These are phyloP conservation scores for Eremochloa ophiuroides DNA, from an alignment of 176 grass and related monocot genomes.

Conservation along the genomic window DNA sequence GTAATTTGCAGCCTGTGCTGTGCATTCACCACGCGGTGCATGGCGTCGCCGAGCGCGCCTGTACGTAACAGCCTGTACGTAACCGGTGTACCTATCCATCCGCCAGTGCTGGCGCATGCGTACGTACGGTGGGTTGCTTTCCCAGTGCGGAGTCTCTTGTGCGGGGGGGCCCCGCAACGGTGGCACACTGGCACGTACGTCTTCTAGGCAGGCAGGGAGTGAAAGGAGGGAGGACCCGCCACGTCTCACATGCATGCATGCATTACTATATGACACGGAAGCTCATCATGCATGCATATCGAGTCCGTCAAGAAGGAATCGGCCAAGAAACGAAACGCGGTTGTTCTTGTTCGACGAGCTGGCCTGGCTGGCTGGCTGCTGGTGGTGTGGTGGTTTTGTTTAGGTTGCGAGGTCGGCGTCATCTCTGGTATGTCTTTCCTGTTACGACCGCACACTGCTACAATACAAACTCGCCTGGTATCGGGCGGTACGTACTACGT, in stretches of 20 bases:
- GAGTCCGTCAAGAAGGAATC: not conserved
- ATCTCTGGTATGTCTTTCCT: not conserved
- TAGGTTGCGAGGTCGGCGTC: not conserved
- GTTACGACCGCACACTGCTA: not conserved
- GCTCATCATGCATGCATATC: not conserved
- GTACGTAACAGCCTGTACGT: not conserved
- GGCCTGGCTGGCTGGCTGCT: not conserved
- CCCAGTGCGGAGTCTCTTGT: not conserved
- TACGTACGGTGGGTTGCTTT: not conserved
- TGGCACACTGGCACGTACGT: too few relatives aligned
- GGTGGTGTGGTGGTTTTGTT: too few relatives aligned
- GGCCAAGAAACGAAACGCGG: not conserved
- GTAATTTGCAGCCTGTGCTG: not conserved
- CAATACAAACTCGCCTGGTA: not conserved
- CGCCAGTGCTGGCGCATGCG: not conserved
- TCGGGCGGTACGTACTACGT: not conserved
- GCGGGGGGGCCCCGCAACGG: not conserved
- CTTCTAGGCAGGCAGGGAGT: not conserved
- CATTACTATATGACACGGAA: not conserved
- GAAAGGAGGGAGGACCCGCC: not conserved
- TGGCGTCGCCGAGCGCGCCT: not conserved
- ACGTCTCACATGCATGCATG: not conserved
- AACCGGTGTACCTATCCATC: too few relatives aligned
- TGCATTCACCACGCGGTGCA: not conserved
- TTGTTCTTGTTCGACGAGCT: not conserved